Conservation (phyloP, 2,329 filamentous ascomycete genomes). For the Colletotrichum navitas region DNA sequence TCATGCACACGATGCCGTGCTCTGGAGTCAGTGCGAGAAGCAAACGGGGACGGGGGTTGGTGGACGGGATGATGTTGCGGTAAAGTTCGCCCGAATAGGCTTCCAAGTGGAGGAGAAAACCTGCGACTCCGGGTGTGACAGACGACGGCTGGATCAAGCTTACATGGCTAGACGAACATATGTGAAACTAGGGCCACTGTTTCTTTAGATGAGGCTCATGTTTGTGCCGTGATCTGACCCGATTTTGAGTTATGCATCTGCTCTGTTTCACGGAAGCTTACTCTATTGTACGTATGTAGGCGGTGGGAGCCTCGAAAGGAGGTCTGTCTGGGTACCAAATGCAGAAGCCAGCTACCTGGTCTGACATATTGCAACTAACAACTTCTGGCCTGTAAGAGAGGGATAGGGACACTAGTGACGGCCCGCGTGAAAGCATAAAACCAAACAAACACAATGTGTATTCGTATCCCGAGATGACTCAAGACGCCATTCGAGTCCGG, state of each 20-base stretch:
- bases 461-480: slow-evolving; percentile 16
- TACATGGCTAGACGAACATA: slow-evolving; percentile 13
- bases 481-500: slow-evolving; percentile 8
- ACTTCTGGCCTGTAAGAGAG: slow-evolving; percentile 5
- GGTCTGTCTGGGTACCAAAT: no score
- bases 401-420: not conserved
- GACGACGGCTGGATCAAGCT: slow-evolving; percentile 37
- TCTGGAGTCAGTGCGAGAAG: slow-evolving; percentile 10
- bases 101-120: slow-evolving; percentile 19
- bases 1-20: slow-evolving; percentile 13
- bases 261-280: not conserved
- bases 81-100: slow-evolving; percentile 7
- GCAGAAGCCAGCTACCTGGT: not conserved
- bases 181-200: slow-evolving; percentile 32
- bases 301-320: no score
- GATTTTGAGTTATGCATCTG: slow-evolving; percentile 6
- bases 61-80: not conserved
- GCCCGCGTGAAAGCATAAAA: slow-evolving; percentile 15
- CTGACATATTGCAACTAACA: slow-evolving; percentile 26
- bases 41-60: not conserved
- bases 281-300: not conserved
- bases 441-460: not conserved
- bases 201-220: slow-evolving; percentile 26
- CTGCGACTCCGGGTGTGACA: slow-evolving; percentile 35
- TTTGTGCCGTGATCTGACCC: slow-evolving; percentile 5